Conservation (phyloP, 2,329 filamentous ascomycete species). For the Microcyclospora tardicrescens region DNA sequence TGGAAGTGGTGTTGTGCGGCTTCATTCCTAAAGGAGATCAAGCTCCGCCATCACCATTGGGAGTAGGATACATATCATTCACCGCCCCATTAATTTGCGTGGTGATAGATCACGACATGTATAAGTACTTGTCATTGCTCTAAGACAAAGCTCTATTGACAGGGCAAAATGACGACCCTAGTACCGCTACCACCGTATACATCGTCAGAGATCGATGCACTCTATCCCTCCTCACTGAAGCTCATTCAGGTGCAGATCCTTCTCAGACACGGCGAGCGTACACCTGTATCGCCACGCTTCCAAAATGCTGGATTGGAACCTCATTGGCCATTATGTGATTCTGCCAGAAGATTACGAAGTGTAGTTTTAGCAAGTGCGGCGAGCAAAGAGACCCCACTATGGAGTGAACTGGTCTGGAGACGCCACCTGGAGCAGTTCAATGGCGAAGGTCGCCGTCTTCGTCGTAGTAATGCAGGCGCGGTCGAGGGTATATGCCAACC, state of each 20-base stretch:
- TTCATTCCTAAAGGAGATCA: no score
- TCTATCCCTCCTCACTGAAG: constrained; percentile 70
- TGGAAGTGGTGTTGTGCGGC: no score
- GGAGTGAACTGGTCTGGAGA: constrained; percentile 40
- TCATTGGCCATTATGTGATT: constrained; percentile 85
- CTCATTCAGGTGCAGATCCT: constrained; percentile 82
- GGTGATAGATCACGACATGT: no score
- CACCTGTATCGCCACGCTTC: constrained; percentile 78
- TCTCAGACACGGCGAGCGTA: constrained; percentile 47
- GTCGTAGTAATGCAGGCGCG: no score
- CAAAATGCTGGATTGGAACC: constrained; percentile 41
- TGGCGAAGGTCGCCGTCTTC: constrained; percentile 34
- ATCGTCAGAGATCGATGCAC: constrained; percentile 59
- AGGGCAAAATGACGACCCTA: constrained; percentile 58
- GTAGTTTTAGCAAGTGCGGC: constrained; percentile 44
- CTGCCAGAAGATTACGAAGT: constrained; percentile 56
- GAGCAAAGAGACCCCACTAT: constrained; percentile 37
- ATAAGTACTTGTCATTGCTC: no score
- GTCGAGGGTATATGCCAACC: constrained; percentile 69
- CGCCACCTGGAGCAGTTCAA: constrained; percentile 71
- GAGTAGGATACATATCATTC: no score
- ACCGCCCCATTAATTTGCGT: no score
- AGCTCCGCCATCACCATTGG: no score
- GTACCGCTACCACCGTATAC: constrained; percentile 64
- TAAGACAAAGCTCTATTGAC: no score